phyloP scores from a whole-genome alignment of 2,329 filamentous ascomycete species.

The Pseudocercospora eumusae region DNA sequence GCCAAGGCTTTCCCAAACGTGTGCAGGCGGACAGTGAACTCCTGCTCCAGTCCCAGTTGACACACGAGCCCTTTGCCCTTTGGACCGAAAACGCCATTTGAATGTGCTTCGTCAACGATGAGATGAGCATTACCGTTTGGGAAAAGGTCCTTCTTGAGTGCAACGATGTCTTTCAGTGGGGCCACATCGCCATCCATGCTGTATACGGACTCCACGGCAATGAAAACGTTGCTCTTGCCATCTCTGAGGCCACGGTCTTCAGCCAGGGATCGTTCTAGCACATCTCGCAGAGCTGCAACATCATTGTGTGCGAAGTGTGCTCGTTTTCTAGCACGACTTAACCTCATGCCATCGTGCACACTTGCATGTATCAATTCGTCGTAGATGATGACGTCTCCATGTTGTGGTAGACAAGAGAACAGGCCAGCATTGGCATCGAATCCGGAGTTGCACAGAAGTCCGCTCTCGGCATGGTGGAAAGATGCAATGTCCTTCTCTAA shows the following conservation, averaged over 20 bases:
- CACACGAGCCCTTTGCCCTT: conserved; percentile 61
- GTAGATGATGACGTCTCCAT: conserved; percentile 60
- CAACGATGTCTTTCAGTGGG: conserved; percentile 62
- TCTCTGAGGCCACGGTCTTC: conserved; percentile 36
- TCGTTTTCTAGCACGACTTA: conserved; percentile 57
- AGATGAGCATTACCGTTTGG: conserved; percentile 62
- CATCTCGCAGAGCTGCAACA: conserved; percentile 40
- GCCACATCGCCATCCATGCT: conserved; percentile 81
- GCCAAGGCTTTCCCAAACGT: conserved; percentile 70
- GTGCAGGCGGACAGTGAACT: conserved; percentile 61
- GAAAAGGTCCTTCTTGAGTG: conserved; percentile 58
- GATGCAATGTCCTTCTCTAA: conserved; percentile 59
- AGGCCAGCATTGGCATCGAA: conserved; percentile 54
- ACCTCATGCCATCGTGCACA: conserved; percentile 73
- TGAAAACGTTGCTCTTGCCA: conserved; percentile 59
- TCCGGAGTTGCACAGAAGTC: conserved; percentile 61
- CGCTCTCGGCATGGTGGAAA: conserved; percentile 60
- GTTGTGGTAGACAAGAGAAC: conserved; percentile 52
- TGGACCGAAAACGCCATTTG: conserved; percentile 60
- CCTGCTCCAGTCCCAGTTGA: conserved; percentile 56
- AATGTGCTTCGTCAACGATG: conserved; percentile 70
- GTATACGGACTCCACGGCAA: conserved; percentile 72
- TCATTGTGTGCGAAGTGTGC: conserved; percentile 62
- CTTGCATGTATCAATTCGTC: conserved; percentile 78
- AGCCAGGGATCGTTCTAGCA: conserved; percentile 38